Conservation (phyloP, 768 basidiomycete genomes). For the Polyporus arcularius region DNA sequence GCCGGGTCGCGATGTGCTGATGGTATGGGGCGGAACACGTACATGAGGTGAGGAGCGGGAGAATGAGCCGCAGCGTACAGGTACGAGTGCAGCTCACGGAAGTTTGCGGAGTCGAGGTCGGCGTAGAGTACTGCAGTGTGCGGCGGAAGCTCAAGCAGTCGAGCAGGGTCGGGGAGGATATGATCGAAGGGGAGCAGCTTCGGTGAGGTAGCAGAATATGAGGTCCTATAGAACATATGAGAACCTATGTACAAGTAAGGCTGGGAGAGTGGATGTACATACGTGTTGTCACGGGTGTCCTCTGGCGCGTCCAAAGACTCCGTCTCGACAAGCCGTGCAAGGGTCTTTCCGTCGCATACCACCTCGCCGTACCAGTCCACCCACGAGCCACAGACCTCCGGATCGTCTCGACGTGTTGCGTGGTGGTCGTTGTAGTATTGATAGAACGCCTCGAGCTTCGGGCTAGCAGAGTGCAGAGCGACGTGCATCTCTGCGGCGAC, state of each 20-base stretch:
- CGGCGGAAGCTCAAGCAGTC: constrained; percentile 46
- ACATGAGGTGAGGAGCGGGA: constrained; percentile 56
- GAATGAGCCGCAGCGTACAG: constrained; percentile 53
- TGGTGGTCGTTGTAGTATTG: constrained; percentile 56
- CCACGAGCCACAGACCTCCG: constrained; percentile 64
- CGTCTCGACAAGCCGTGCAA: constrained; percentile 52
- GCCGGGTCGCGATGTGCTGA: constrained; percentile 30
- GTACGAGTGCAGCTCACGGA: constrained; percentile 68
- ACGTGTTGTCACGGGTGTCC: constrained; percentile 14
- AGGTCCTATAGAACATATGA: neutral
- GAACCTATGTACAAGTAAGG: neutral
- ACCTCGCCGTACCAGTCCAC: constrained; percentile 82
- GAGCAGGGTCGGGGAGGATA: constrained; percentile 53
- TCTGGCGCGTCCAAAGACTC: constrained; percentile 48
- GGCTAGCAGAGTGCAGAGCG: constrained; percentile 74
- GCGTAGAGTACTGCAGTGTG: constrained; percentile 81
- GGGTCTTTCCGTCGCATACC: constrained; percentile 65
- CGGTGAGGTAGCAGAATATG: constrained; percentile 38
- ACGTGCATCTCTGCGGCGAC: constrained; percentile 70
- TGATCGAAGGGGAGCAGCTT: constrained; percentile 78
- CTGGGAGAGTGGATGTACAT: neutral
- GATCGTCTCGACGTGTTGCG: constrained; percentile 26
- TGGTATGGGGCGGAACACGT: constrained; percentile 73
- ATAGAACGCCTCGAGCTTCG: constrained; percentile 84
- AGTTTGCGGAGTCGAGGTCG: constrained; percentile 61